Base-by-base conservation (phyloP, 106 monocot species). In the Gastrodia elata region DNA sequence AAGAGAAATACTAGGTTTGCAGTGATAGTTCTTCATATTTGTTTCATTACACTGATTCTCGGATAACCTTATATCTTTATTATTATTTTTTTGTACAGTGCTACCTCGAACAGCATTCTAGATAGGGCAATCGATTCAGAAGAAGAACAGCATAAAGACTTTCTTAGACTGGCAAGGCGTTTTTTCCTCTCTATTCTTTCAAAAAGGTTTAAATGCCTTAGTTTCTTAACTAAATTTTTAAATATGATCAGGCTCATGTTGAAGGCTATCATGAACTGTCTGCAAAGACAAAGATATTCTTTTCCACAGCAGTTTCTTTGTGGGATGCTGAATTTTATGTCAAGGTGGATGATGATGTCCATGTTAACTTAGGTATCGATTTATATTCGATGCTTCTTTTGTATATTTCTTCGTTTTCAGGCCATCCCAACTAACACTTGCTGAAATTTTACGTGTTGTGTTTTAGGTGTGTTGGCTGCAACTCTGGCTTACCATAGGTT, bases 251-350 rank as follows among this genome's bases (percentile, higher is more conserved):
- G 95, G 96, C 86, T 25, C 96, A 96, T 80, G 90, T 96, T 65
- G 96, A 96, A 86, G 96, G 95, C 15, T 96, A 96, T 55, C 96
- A 92, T 77, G 89, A 92, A 83, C 67, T 96, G 68, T 90, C 96
- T 72, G 96, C 96, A 68, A 96, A 96, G 75, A 96, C 96, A 55
- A 92, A 96, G 77, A 96, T 65, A 81, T 96, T 90, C 75, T 96
- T 96, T 73, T 82, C 96, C 28, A 90, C 92, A 33, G 96, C 96
- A 44, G 83, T 96, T 71, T 57, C 92, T 40, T 82, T 71, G 32
- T 96, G 96, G 96, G 96, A 92, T 84, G 96, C 96, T 37, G 96
- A 92, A 55, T 96, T 96, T 73, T 95, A 89, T 57, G 87, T 95
- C 55, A 95, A 95, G 80, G 91, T 95, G 70, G 94, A 95, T 82